Base-by-base conservation (phyloP, 202 grass and related monocot species). In the Alloteropsis angusta region DNA sequence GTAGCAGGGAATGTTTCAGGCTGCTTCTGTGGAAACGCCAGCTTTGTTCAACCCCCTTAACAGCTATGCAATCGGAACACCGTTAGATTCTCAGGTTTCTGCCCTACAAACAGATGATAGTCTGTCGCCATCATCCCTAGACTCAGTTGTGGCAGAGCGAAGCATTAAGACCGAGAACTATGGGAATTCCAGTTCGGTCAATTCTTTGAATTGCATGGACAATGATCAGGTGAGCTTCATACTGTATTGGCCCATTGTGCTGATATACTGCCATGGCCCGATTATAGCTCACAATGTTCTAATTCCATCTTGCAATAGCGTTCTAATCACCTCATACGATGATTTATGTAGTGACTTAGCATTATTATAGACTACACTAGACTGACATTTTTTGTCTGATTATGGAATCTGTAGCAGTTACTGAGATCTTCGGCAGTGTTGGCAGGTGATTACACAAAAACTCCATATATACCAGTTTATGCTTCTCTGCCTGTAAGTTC, bases 391-490 rank as follows among this genome's bases (percentile, higher is more conserved):
- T 42, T 77, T 67, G 36, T 78, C 69, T 69, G 10, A 56, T 77
- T 77, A 30, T 69, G 65, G 16, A 84, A 50, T 19, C 49, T 88
- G 39, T 65, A 71, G 72, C 76, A 92, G 92, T 72, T 94, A 62
- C 81, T 82, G 85, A 85, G 73, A 83, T 76, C 74, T 79, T 83
- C 91, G 47, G 28, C 83, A 90, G 74, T 84, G 30, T 68, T 86
- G 45, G 64, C 79, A 10, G 91, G 77, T 83, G 81, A 90, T 83
- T 98, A 83, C 88, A 85, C 78, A 18, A 93, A 84, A 87, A 90
- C 87, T 85, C 85, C 80, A 74, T 98, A 98, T 80, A 87, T 98
- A 79, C 89, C 91, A 11, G 83, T 98, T 43, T 98, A 94, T 85
- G 95, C 89, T 52, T 87, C 85, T 76, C 62, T 98, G 72, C 76